Evolutionary conservation across 106 monocot species (phyloP).

Genomic region (Xerophyta viscosa): DNA sequence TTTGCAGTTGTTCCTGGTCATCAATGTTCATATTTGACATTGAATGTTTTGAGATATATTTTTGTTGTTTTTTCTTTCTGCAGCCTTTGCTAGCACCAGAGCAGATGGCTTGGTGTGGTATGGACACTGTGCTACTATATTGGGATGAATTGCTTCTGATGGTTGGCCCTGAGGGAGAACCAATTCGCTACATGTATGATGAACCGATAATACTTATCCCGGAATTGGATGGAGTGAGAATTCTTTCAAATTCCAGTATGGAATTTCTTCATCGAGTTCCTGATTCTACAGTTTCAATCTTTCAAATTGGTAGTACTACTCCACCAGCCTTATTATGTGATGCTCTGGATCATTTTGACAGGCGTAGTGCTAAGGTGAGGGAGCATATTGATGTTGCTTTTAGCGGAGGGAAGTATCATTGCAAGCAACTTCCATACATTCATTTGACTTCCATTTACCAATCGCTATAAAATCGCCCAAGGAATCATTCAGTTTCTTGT

Average conservation of each 20-base stretch:
- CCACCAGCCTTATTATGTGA: conserved; percentile 92
- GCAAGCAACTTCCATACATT: not conserved
- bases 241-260: conserved; percentile 89
- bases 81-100: conserved; percentile 82
- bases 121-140: conserved; percentile 93
- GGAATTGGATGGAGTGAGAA: conserved; percentile 94
- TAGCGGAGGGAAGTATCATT: not conserved
- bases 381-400: not conserved
- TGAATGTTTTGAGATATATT: no score
- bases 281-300: conserved; percentile 94
- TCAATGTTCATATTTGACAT: no score
- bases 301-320: conserved; percentile 84
- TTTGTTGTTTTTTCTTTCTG: conserved; percentile 11
- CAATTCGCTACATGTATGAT: conserved; percentile 74
- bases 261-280: conserved; percentile 92
- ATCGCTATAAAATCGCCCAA: no score
- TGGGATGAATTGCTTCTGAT: conserved; percentile 89
- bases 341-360: conserved; percentile 97
- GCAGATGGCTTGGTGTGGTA: conserved; percentile 94
- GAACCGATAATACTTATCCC: conserved; percentile 86
- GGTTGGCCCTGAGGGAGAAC: conserved; percentile 92
- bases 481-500: no score
- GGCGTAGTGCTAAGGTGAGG: conserved; percentile 75
- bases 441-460: no score
- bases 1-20: no score